Evolutionary conservation across 1,284 basidiomycete genomes (phyloP).

Genomic region (Mrakiaceae sp.): DNA sequence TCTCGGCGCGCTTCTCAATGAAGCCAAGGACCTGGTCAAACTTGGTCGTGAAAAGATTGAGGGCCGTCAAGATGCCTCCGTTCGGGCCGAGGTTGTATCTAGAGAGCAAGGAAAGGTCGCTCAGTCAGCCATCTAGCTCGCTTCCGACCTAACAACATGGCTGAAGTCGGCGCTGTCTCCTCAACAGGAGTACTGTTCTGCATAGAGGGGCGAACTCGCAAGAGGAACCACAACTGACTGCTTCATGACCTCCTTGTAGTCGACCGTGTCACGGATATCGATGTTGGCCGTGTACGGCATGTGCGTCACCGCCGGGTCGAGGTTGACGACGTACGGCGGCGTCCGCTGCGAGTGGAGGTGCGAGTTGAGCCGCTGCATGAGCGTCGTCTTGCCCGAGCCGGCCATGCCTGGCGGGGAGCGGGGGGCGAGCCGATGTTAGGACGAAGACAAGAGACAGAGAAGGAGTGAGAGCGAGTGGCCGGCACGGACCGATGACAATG

Average conservation of each 20-base stretch:
- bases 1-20: constrained; percentile 79
- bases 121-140: background rate
- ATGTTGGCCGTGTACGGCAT: constrained; percentile 93
- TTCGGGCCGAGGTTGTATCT: constrained; percentile 98
- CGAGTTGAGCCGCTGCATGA: constrained; percentile 85
- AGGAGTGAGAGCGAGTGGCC: background rate
- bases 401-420: constrained; percentile 60
- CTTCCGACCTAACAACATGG: background rate
- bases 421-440: background rate
- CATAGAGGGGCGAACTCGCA: constrained; percentile 3
- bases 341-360: constrained; percentile 52
- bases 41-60: constrained; percentile 98
- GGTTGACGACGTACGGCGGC: constrained; percentile 91
- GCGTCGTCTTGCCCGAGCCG: constrained; percentile 91
- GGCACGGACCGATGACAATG: constrained; percentile 51
- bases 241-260: constrained; percentile 98
- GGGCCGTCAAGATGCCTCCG: constrained; percentile 89
- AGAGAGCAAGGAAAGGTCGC: constrained; percentile 15
- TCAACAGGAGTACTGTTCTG: no score
- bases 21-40: constrained; percentile 93
- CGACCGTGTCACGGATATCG: constrained; percentile 94
- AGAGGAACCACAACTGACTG: constrained; percentile 54
- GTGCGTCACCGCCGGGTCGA: constrained; percentile 88
- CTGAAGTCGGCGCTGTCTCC: no score
- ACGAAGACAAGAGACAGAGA: background rate